Evolutionary conservation across 768 basidiomycete genomes (phyloP).

Genomic region (Coprinopsis strossmayeri): DNA sequence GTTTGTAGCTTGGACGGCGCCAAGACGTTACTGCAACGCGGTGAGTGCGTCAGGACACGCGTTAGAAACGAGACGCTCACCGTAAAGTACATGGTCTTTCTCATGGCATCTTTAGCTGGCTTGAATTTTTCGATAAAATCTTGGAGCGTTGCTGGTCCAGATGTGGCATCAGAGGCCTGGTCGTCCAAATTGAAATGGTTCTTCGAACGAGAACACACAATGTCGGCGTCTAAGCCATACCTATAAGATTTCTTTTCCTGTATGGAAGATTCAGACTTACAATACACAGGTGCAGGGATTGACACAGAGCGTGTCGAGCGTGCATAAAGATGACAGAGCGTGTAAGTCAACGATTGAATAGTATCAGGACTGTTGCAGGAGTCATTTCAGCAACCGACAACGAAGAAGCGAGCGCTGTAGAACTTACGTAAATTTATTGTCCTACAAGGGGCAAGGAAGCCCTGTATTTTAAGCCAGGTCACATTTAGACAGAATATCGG

Average conservation of each 20-base stretch:
- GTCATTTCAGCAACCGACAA: too few species aligned
- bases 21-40: too few species aligned
- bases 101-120: constrained; percentile 46
- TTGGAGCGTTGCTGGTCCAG: background rate
- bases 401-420: background rate
- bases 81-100: constrained; percentile 56
- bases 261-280: constrained; percentile 29
- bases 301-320: constrained; percentile 73
- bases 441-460: constrained; percentile 17
- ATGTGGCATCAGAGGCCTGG: too few species aligned
- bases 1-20: too few species aligned
- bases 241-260: background rate
- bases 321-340: constrained; percentile 71
- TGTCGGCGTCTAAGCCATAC: constrained; percentile 60
- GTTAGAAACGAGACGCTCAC: constrained; percentile 18
- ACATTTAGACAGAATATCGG: background rate
- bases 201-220: constrained; percentile 41
- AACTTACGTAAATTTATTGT: constrained; percentile 52
- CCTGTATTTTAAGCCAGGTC: background rate
- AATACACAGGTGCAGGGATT: constrained; percentile 74
- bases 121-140: constrained; percentile 47
- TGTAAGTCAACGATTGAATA: constrained; percentile 62
- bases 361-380: constrained; percentile 44
- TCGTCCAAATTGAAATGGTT: constrained; percentile 28
- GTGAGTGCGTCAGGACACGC: too few species aligned